Conservation (phyloP, 495 filamentous ascomycete genomes). For the Terfezia claveryi region DNA sequence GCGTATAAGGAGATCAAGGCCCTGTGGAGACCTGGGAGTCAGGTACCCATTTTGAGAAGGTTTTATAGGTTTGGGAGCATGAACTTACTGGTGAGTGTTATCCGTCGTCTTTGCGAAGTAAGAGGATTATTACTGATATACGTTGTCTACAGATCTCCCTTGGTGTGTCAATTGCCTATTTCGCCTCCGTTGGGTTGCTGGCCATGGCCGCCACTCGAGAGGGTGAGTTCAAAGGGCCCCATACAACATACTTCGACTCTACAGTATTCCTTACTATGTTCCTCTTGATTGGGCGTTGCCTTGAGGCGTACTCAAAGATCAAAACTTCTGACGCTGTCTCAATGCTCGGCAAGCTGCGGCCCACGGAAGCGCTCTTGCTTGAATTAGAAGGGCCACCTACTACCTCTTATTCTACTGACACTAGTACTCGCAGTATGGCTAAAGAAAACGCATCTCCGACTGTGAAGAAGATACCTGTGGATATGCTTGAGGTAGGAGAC, state of each 20-base stretch:
- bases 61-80: constrained; percentile 92
- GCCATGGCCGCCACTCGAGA: constrained; percentile 37
- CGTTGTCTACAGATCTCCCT: constrained; percentile 35
- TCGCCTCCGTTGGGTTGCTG: constrained; percentile 61
- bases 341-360: constrained; percentile 54
- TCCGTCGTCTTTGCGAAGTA: neutral
- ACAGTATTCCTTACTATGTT: constrained; percentile 89
- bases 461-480: constrained; percentile 33
- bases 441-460: constrained; percentile 9
- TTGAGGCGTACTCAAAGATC: constrained; percentile 85
- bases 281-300: constrained; percentile 51
- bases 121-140: neutral
- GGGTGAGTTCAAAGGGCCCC: constrained; percentile 21
- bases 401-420: neutral
- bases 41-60: constrained; percentile 46
- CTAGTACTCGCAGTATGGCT: neutral
- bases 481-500: constrained; percentile 68
- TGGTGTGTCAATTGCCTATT: constrained; percentile 73
- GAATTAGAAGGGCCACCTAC: constrained; percentile 18
- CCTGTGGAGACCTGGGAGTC: constrained; percentile 63
- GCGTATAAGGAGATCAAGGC: constrained; percentile 58
- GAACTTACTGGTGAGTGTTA: constrained; percentile 42
- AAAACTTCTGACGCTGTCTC: constrained; percentile 77
- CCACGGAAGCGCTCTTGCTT: constrained; percentile 54
- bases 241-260: constrained; percentile 71